These are phyloP conservation scores for Zalaria obscura DNA, from an alignment of 2,329 filamentous ascomycete genomes.

Conservation along the genomic window DNA sequence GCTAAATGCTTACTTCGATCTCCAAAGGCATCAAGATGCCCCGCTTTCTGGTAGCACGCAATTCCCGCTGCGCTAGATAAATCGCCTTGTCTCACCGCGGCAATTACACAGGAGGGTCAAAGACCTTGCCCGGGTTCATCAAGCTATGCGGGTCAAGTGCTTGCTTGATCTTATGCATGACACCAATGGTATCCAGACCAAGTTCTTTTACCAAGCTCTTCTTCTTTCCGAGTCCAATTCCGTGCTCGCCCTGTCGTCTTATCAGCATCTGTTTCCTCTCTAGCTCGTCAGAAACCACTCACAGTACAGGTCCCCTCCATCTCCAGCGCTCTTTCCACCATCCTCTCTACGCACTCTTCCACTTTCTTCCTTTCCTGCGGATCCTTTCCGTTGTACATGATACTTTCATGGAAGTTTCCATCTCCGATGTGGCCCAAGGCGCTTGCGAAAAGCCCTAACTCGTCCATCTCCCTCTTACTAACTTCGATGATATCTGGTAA, in stretches of 20 bases:
- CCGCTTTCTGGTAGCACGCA: no score
- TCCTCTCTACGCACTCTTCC: constrained; percentile 70
- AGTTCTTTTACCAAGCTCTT: constrained; percentile 65
- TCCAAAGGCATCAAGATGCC: background rate
- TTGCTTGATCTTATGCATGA: constrained; percentile 76
- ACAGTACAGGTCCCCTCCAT: constrained; percentile 84
- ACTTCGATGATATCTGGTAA: constrained; percentile 56
- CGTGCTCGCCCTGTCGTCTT: constrained; percentile 53
- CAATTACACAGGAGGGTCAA: constrained; percentile 36
- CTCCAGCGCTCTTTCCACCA: constrained; percentile 79
- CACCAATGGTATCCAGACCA: constrained; percentile 61
- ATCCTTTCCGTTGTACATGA: constrained; percentile 67
- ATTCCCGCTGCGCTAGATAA: no score
- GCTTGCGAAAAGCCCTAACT: constrained; percentile 72
- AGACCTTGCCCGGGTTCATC: constrained; percentile 86
- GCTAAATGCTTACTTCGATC: background rate
- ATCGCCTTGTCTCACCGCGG: no score
- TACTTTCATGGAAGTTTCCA: constrained; percentile 87
- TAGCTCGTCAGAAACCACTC: constrained; percentile 1
- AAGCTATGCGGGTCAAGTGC: constrained; percentile 77
- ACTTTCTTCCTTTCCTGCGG: constrained; percentile 59
- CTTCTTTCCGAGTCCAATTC: constrained; percentile 78
- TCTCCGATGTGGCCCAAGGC: constrained; percentile 85
- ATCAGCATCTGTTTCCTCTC: background rate
- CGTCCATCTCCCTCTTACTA: constrained; percentile 79